Percentiles rank a stretch among this genome's conserved stretches.
phyloP scores from a whole-genome alignment of 2,329 filamentous ascomycete species.

The Paraconiothyrium sp. region DNA sequence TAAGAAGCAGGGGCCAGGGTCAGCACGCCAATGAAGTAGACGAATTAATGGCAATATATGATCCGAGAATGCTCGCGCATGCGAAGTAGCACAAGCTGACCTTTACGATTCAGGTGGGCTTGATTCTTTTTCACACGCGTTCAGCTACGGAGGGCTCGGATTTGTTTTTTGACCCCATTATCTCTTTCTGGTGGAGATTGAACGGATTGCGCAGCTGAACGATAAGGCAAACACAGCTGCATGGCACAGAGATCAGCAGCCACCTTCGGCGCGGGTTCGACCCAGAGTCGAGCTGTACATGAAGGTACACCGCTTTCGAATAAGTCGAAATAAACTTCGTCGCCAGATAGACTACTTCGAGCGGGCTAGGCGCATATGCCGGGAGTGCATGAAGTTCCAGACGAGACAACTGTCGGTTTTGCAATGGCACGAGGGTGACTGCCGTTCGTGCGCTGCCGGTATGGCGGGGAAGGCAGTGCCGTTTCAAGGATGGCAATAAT shows the following conservation, averaged over 20 bases:
- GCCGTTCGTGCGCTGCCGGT: constrained; percentile 34
- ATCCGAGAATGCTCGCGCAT: background rate
- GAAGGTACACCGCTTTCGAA: background rate
- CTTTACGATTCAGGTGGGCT: background rate
- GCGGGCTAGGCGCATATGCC: constrained; percentile 31
- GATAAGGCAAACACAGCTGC: background rate
- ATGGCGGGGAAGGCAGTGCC: constrained; percentile 24
- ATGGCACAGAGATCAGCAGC: background rate
- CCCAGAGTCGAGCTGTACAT: background rate
- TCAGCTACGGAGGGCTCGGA: constrained; percentile 3
- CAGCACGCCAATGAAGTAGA: constrained; percentile 2
- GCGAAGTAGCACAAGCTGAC: constrained; percentile 1
- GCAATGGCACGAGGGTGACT: constrained; percentile 32
- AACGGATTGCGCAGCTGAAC: background rate
- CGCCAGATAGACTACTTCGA: constrained; percentile 26
- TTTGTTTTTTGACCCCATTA: background rate
- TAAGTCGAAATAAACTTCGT: constrained; percentile 25
- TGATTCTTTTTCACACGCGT: background rate
- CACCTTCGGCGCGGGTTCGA: background rate
- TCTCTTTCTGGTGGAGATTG: background rate
- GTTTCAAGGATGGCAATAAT: constrained; percentile 33
- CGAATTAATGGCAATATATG: constrained; percentile 1
- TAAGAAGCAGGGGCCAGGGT: background rate
- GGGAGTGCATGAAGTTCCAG: constrained; percentile 22
- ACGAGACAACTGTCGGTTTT: constrained; percentile 27